Evolutionary conservation across 495 filamentous ascomycete species (phyloP).

Genomic region (Articulospora tetracladia): DNA sequence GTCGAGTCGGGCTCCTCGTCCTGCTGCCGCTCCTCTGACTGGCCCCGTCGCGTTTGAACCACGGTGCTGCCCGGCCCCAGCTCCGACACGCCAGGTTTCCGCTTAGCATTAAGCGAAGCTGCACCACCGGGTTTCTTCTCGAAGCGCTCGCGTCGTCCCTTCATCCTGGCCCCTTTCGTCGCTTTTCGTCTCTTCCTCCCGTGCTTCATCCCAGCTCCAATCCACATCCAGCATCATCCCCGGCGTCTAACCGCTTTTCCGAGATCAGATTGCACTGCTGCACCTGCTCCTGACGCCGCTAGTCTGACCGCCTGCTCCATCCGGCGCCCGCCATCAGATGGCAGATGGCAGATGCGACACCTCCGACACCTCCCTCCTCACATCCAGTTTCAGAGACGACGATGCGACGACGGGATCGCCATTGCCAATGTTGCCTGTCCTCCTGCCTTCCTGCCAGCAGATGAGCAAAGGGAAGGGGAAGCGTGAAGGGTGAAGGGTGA

Average conservation of each 20-base stretch:
- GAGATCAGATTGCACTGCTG: not conserved
- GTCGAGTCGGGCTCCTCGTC: no score
- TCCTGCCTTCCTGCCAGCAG: no score
- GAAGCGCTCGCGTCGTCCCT: no score
- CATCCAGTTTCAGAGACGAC: slow-evolving; percentile 31
- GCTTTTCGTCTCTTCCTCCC: not conserved
- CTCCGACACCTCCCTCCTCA: slow-evolving; percentile 26
- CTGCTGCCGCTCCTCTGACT: no score
- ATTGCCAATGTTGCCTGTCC: slow-evolving; percentile 27
- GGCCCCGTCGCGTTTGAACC: not conserved
- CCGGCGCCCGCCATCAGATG: slow-evolving; percentile 15
- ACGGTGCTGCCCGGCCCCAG: not conserved
- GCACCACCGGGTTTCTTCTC: not conserved
- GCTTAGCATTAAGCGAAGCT: not conserved
- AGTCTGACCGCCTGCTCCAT: slow-evolving; percentile 8
- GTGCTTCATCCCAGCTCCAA: not conserved
- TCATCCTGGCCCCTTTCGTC: no score
- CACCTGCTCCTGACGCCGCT: slow-evolving; percentile 12
- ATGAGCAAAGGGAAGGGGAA: no score
- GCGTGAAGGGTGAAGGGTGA: no score
- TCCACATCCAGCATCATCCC: not conserved
- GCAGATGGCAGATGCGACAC: slow-evolving; percentile 27
- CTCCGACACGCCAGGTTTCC: not conserved
- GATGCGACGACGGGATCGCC: slow-evolving; percentile 33
- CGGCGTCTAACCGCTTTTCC: not conserved